These are phyloP conservation scores for Berberis thunbergii DNA, from an alignment of 164 flowering plant species.

Conservation along the genomic window DNA sequence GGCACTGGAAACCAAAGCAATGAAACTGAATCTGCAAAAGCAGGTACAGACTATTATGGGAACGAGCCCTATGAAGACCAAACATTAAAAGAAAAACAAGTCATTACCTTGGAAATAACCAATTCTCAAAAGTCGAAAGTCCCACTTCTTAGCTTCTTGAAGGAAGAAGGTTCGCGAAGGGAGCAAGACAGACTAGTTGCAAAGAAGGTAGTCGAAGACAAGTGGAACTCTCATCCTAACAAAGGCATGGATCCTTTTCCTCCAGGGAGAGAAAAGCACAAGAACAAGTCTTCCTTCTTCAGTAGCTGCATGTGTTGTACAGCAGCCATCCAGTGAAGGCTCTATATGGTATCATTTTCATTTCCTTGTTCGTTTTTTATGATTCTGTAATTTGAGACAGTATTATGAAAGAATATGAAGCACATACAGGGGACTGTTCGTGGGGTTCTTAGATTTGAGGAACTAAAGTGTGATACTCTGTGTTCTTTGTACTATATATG, in stretches of 20 bases:
- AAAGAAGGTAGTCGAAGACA: constrained; percentile 14
- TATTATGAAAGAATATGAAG: background rate
- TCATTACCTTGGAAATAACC: constrained; percentile 24
- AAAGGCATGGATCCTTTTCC: constrained; percentile 15
- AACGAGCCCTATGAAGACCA: constrained; percentile 1
- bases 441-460: too few species aligned
- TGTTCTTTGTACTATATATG: too few species aligned
- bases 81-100: constrained; percentile 24
- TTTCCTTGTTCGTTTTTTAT: background rate
- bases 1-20: constrained; percentile 5
- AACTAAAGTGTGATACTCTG: too few species aligned
- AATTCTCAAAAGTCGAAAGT: constrained; percentile 27
- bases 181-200: constrained; percentile 15
- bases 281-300: constrained; percentile 32
- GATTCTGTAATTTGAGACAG: background rate
- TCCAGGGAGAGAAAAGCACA: constrained; percentile 29
- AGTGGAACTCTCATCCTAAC: constrained; percentile 5
- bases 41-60: constrained; percentile 5
- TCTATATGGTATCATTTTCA: background rate
- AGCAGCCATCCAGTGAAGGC: constrained; percentile 15
- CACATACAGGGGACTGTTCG: too few species aligned
- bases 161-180: constrained; percentile 27
- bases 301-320: constrained; percentile 52
- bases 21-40: background rate
- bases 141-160: constrained; percentile 25